These are phyloP conservation scores for Corinectria fuckeliana DNA, from an alignment of 2,329 filamentous ascomycete species.

Conservation along the genomic window DNA sequence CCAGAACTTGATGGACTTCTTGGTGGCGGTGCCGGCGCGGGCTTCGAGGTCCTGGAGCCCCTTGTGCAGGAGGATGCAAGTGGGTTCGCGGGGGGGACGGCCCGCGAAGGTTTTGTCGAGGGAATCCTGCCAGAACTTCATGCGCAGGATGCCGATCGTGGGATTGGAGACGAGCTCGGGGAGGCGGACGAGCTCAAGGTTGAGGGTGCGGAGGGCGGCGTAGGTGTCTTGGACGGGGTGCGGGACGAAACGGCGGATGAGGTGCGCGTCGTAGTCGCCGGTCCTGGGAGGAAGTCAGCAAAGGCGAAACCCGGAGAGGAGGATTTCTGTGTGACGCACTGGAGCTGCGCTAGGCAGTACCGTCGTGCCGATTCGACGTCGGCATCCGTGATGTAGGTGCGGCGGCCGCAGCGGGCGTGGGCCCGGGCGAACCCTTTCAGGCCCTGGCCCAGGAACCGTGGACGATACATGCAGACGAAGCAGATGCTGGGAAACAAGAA, in stretches of 20 bases:
- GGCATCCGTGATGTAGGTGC: conserved; percentile 56
- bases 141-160: conserved; percentile 85
- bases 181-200: conserved; percentile 88
- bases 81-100: conserved; percentile 85
- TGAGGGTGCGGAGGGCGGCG: conserved; percentile 88
- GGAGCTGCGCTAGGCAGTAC: conserved; percentile 62
- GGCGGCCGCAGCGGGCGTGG: conserved; percentile 35
- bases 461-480: conserved; percentile 48
- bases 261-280: conserved; percentile 87
- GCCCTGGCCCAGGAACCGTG: conserved; percentile 45
- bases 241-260: conserved; percentile 86
- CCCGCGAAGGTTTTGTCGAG: conserved; percentile 79
- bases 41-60: conserved; percentile 69
- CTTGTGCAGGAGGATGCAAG: conserved; percentile 81
- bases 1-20: conserved; percentile 71
- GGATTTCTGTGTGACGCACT: conserved; percentile 45
- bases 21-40: conserved; percentile 48
- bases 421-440: conserved; percentile 45
- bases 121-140: conserved; percentile 94
- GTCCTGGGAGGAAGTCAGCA: conserved; percentile 58
- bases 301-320: accelerated
- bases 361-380: conserved; percentile 60
- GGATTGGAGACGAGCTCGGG: conserved; percentile 88
- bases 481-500: neutral
- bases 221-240: conserved; percentile 79